Evolutionary conservation across 2,329 filamentous ascomycete genomes (phyloP).

Genomic region (Aspergillus terreus): DNA sequence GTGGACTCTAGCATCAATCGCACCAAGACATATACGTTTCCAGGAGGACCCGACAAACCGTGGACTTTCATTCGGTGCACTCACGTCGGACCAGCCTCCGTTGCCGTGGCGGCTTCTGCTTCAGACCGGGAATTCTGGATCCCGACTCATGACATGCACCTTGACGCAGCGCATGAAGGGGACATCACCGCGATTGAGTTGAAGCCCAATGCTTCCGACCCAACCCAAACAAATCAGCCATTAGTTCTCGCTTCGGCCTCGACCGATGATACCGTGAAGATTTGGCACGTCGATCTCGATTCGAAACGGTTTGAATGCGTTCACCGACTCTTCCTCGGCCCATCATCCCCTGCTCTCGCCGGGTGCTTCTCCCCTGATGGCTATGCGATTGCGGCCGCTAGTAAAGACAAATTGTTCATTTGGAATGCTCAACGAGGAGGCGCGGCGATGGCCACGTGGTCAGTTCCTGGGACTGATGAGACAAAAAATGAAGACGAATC

Average conservation of each 20-base stretch:
- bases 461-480: constrained; percentile 26
- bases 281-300: constrained; percentile 42
- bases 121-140: constrained; percentile 41
- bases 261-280: constrained; percentile 42
- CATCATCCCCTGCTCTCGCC: constrained; percentile 37
- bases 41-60: constrained; percentile 24
- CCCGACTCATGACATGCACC: constrained; percentile 40
- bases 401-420: constrained; percentile 41
- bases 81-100: constrained; percentile 22
- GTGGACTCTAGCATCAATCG: constrained; percentile 36
- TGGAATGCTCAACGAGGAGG: constrained; percentile 47
- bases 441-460: constrained; percentile 40
- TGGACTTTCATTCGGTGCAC: constrained; percentile 43
- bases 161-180: constrained; percentile 38
- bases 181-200: constrained; percentile 44
- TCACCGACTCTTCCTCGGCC: constrained; percentile 35
- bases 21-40: constrained; percentile 29
- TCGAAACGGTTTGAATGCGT: constrained; percentile 33
- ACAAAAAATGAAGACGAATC: constrained; percentile 31
- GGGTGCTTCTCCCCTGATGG: constrained; percentile 47
- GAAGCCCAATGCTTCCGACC: constrained; percentile 24
- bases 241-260: constrained; percentile 44
- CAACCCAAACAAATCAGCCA: constrained; percentile 18
- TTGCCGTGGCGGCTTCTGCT: constrained; percentile 39
- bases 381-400: constrained; percentile 43